Base-by-base conservation (phyloP, 495 filamentous ascomycete genomes). In the Physcia stellaris region DNA sequence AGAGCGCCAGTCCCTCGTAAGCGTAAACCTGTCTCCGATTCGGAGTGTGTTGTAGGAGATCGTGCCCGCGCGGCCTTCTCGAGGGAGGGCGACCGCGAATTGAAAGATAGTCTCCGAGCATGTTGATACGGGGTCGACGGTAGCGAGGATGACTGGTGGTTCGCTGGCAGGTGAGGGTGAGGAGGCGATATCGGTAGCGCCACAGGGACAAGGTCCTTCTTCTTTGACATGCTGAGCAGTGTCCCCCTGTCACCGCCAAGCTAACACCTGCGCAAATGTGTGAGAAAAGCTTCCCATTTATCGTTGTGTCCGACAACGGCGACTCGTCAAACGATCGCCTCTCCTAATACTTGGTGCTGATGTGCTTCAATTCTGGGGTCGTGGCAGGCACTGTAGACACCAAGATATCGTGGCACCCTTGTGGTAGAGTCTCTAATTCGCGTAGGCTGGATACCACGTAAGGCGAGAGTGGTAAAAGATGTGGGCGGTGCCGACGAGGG, bases 101-200 rank as follows among this genome's bases (percentile, higher is more conserved):
- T 75, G 43, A 83, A 86, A 13, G 82, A 82, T 50, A 85, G 78
- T 47, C 85, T 80, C 46, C 85, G 75, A 47, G 86, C 70, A 55
- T 83, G 79, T 53, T 95, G 86, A 43, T 85, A 86, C 4, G 90
- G 90, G 1, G 90, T 98, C 4, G 90, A 93, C 0, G 90, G 90
- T 16, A 98, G 77, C 13, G 90, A 96, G 52, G 69, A 93, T 9
- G 90, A 93, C 41, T 92, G 86, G 24, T 79, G 66, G 11, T 73
- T 63, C n/a, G 52, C 56, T 37, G 68, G 56, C 29, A 58, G 55
- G 35, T 64, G 66, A 12, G 63, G 64, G 44, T 49, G 44, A 20
- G 42, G 20, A 6, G 40, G 27, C 18, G 47, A 22, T n/a, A 53
- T 26, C 13, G 44, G 41, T 13, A 45, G 45, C n/a, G 45, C 32